Evolutionary conservation across 2,329 filamentous ascomycete species (phyloP), one percentile per base, ranked within the genome.

Genomic region (Fonsecaea nubica): DNA sequence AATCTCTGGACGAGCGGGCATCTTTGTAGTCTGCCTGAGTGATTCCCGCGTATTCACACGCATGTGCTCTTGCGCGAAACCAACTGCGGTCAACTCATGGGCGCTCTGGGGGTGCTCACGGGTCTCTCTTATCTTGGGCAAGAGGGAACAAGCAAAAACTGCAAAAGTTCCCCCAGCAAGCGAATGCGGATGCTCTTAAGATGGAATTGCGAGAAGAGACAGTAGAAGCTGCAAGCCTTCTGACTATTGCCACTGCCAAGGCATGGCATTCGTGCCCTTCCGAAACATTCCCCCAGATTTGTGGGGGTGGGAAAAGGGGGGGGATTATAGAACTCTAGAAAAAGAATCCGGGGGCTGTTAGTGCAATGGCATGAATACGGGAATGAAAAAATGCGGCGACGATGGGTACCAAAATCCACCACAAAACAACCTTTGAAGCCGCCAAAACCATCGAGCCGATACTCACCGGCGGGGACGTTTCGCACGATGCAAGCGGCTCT

Each of bases 381-480:
- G 12, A 10, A 40, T 40, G 35, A 3, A 15, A 40, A 36, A 9
- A 15, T 13, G 12, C n/a, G 15, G 30, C 32, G 25, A 13, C 33
- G 45, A 85, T 85, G 83, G 81, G 82, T 72, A 85, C 85, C 75
- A 84, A 85, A 77, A 79, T 84, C 68, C 81, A 81, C 48, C 78
- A 85, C 73, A 96, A 93, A 83, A 72, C 71, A 40, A 97, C 94
- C 3, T 99, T 97, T 78, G 92, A 96, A 75, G 87, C 90, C 65
- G 86, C 86, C 71, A 88, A 90, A 75, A 91, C 92, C 56, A 91
- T 99, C 63, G 91, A 93, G 74, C 95, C 95, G 21, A 94, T 98
- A 58, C 97, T 95, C 76, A 97, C 94, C 1, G 95, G 95, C 62
- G 95, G 95, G 52, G 90, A 91, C 71, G 89, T 96, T 66, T 89